Evolutionary conservation across 1,139 yeast genomes (phyloP).

Genomic region (Suzukiozyma palmioleophila): DNA sequence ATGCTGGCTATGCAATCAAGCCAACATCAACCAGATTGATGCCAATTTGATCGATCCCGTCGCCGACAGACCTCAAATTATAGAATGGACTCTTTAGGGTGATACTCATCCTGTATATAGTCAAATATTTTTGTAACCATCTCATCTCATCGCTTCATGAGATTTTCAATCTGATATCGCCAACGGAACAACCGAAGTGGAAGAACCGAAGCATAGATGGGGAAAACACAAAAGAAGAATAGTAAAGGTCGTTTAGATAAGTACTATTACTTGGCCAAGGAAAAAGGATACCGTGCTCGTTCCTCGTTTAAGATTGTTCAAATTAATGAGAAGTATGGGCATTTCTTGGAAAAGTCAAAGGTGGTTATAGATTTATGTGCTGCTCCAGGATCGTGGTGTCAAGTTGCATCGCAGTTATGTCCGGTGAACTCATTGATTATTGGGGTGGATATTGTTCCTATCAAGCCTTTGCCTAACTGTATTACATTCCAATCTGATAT

Average conservation of each 20-base stretch:
- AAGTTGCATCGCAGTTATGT: conserved; percentile 91
- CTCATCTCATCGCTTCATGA: conserved; percentile 10
- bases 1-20: conserved; percentile 79
- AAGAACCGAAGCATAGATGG: conserved; percentile 43
- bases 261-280: conserved; percentile 93
- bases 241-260: conserved; percentile 99
- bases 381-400: conserved; percentile 99
- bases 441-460: conserved; percentile 97
- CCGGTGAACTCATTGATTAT: conserved; percentile 90
- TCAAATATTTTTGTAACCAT: not conserved
- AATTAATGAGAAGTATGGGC: conserved; percentile 94
- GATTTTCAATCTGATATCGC: conserved; percentile 6
- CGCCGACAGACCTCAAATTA: conserved; percentile 16
- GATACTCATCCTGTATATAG: conserved; percentile 1
- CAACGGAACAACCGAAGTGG: not conserved
- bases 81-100: conserved; percentile 20
- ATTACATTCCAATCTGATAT: conserved; percentile 95
- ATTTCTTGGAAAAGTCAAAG: conserved; percentile 90
- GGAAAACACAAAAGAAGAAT: conserved; percentile 91
- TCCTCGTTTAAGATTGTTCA: conserved; percentile 95
- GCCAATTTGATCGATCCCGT: conserved; percentile 29
- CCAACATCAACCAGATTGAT: conserved; percentile 68
- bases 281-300: conserved; percentile 98
- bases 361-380: conserved; percentile 98
- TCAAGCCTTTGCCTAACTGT: conserved; percentile 88